A percentile compares a stretch with the other conserved stretches of the same genome.
phyloP scores from a whole-genome alignment of 257 asterid species.

The Scutellaria galericulata region DNA sequence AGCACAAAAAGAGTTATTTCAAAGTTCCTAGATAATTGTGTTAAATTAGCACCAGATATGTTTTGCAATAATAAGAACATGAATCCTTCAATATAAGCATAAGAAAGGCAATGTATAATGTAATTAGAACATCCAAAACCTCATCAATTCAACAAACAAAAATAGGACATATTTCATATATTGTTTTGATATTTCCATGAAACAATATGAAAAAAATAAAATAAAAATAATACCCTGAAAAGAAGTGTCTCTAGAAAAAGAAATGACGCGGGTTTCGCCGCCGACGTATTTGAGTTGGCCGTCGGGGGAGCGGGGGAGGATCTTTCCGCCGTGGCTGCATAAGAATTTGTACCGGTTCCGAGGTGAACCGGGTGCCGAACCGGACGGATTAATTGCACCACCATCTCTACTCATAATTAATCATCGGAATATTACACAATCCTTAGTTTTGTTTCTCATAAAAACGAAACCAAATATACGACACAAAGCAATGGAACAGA shows the following conservation, averaged over 20 bases:
- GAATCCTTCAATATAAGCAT: no score
- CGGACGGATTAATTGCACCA: conserved; percentile 16
- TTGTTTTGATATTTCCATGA: not conserved
- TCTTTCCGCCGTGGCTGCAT: conserved; percentile 89
- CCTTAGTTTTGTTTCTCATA: conserved; percentile 18
- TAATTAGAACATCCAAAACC: no score
- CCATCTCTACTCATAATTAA: conserved; percentile 44
- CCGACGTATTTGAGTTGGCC: conserved; percentile 84
- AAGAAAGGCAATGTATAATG: no score
- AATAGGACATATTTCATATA: no score
- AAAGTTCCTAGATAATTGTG: no score
- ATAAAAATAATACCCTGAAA: conserved; percentile 49
- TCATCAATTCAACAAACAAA: no score
- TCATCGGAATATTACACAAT: not conserved
- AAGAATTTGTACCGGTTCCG: conserved; percentile 60
- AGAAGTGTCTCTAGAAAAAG: conserved; percentile 59
- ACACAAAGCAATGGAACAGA: conserved; percentile 29
- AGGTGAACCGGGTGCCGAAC: conserved; percentile 62
- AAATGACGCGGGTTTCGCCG: conserved; percentile 89
- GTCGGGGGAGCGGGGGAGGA: conserved; percentile 76
- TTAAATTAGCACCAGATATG: no score
- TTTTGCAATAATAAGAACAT: no score
- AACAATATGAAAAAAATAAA: not conserved
- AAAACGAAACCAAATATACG: not conserved
- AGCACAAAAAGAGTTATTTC: no score